Base-by-base conservation (phyloP, 164 flowering plant species). In the Stephania yunnanensis region DNA sequence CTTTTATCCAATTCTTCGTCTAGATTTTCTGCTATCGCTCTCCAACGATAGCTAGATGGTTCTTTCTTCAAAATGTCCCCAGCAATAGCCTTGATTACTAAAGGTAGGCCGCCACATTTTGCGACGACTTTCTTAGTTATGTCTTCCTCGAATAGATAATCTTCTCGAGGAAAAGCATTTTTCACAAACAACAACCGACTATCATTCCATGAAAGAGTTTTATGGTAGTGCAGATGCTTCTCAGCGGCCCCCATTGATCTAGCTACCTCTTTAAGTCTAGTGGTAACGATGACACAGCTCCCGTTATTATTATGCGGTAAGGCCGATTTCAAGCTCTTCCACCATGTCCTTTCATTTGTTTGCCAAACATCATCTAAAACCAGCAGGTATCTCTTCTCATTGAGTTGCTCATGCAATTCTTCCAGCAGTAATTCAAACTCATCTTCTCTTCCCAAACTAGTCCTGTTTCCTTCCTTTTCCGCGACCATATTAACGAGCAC, bases 41-140 rank as follows among this genome's bases (percentile, higher is more conserved):
- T 46, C 76, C 76, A 74, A 10, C 48, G 19, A 2, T 13, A 5
- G 25, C 17, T 15, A 7, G 71, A 66, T 6, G n/a, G 8, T 22
- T 68, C 71, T 74, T 67, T 74, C 44, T 63, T 71, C 9, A 48
- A 10, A 70, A 74, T 74, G 70, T 45, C 46, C 46, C 70, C 75
- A 1, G 20, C 70, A 4, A 65, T 17, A 44, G 31, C 74, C 29
- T 55, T 72, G 25, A 72, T 72, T 0, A 25, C 74, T 12, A 72
- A 30, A 30, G 74, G 74, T 10, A 72, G 74, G 46, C 74, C 46
- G 15, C 20, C 45, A 31, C 74, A 72, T 31, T 58, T 17, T 13
- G 46, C 74, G n/a, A 31, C 74, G 29, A 55, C 58, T 44, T 72
- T 29, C 11, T 30, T 31, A 29, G 66, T 65, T 8, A 42, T 7